These are phyloP conservation scores for Climacium dendroides DNA, from an alignment of 225 moss, liverwort and hornwort species.

Conservation along the genomic window DNA sequence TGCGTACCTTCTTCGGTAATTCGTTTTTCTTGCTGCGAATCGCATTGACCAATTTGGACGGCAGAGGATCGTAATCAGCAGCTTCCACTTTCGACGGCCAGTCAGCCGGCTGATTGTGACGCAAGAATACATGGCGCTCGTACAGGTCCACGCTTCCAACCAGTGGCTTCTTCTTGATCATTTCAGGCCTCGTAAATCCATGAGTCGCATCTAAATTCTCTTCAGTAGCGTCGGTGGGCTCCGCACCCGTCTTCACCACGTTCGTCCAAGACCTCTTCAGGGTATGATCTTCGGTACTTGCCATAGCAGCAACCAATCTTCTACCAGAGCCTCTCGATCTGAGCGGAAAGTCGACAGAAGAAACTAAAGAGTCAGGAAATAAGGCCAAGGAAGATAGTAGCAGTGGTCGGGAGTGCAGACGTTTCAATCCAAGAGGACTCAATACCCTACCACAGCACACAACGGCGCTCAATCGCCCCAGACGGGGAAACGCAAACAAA, in stretches of 20 bases:
- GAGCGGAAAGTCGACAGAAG: not conserved
- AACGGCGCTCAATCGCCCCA: not conserved
- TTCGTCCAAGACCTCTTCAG: slow-evolving; percentile 8
- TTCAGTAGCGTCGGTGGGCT: not conserved
- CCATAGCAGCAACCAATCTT: slow-evolving; percentile 13
- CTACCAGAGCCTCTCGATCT: slow-evolving; percentile 9
- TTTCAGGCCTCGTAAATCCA: slow-evolving; percentile 74
- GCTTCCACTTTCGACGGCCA: slow-evolving; percentile 81
- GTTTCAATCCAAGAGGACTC: not conserved
- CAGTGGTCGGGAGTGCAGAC: not conserved
- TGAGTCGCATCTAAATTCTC: slow-evolving; percentile 23
- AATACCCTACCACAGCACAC: not conserved
- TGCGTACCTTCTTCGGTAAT: slow-evolving; percentile 56
- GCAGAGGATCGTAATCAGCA: slow-evolving; percentile 50
- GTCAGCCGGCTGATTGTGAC: slow-evolving; percentile 46
- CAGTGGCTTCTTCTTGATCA: slow-evolving; percentile 31
- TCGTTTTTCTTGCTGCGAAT: slow-evolving; percentile 67
- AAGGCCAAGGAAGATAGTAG: not conserved
- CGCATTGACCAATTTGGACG: slow-evolving; percentile 45
- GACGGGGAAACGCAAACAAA: not conserved
- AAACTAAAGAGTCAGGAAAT: not conserved
- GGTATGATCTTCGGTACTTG: slow-evolving; percentile 9
- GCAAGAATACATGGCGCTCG: slow-evolving; percentile 85
- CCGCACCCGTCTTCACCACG: slow-evolving; percentile 18
- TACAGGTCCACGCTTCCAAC: slow-evolving; percentile 73